A percentile compares a stretch with the other conserved stretches of the same genome.
Conservation (phyloP, 805 yeast genomes). For the Teunomyces cretensis region DNA sequence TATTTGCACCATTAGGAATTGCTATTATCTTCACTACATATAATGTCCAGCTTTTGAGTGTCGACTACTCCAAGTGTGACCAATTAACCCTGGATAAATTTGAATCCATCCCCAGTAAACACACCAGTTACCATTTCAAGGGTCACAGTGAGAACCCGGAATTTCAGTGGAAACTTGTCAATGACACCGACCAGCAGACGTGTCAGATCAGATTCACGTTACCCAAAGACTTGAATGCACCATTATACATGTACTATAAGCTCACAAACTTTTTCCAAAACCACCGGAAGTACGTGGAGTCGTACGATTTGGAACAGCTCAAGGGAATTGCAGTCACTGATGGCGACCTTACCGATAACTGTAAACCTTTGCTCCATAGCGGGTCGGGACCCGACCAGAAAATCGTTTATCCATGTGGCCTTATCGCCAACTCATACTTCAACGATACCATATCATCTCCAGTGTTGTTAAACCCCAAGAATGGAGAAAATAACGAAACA, state of each 20-base stretch:
- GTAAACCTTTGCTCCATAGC: slow-evolving; percentile 36
- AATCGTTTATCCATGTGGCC: slow-evolving; percentile 84
- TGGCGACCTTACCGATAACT: slow-evolving; percentile 44
- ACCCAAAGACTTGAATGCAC: slow-evolving; percentile 68
- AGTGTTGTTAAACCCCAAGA: slow-evolving; percentile 42
- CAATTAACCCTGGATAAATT: slow-evolving; percentile 37
- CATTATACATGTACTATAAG: slow-evolving; percentile 77
- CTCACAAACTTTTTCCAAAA: slow-evolving; percentile 91
- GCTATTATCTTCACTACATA: slow-evolving; percentile 77
- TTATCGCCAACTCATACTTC: slow-evolving; percentile 89
- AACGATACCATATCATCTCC: slow-evolving; percentile 78
- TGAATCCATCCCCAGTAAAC: slow-evolving; percentile 56
- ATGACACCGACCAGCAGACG: slow-evolving; percentile 33
- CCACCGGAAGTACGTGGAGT: slow-evolving; percentile 89
- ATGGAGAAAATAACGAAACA: slow-evolving; percentile 43
- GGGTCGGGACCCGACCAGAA: slow-evolving; percentile 44
- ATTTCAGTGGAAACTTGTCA: slow-evolving; percentile 64
- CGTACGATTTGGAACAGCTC: slow-evolving; percentile 78
- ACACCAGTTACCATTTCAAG: slow-evolving; percentile 62
- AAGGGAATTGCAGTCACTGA: slow-evolving; percentile 68
- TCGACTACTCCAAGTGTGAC: slow-evolving; percentile 76
- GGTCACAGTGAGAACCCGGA: slow-evolving; percentile 35
- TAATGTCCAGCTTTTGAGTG: slow-evolving; percentile 69
- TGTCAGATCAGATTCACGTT: slow-evolving; percentile 74
- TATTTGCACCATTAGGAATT: slow-evolving; percentile 90